Evolutionary conservation across 2,329 filamentous ascomycete genomes (phyloP).

Genomic region (Aspergillus fischeri): DNA sequence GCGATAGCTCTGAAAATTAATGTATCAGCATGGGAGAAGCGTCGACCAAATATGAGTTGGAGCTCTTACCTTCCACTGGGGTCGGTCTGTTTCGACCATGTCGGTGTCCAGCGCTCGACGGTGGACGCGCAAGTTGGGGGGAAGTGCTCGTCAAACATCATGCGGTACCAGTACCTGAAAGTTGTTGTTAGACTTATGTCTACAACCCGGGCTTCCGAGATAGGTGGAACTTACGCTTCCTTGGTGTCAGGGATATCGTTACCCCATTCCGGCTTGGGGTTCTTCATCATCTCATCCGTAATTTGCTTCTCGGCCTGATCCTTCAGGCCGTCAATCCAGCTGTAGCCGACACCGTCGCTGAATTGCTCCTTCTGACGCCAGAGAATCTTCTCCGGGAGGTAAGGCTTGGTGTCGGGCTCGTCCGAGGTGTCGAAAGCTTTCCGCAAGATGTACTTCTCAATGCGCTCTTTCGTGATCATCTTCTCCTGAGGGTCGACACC

Average conservation of each 20-base stretch:
- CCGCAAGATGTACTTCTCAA: slow-evolving; percentile 97
- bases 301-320: slow-evolving; percentile 86
- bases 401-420: slow-evolving; percentile 73
- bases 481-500: slow-evolving; percentile 92
- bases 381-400: slow-evolving; percentile 93
- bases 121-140: slow-evolving; percentile 85
- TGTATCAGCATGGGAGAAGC: slow-evolving; percentile 5
- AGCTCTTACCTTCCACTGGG: slow-evolving; percentile 75
- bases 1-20: slow-evolving; percentile 61
- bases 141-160: slow-evolving; percentile 99
- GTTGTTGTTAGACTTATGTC: slow-evolving; percentile 15
- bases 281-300: slow-evolving; percentile 97
- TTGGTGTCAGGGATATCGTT: slow-evolving; percentile 90
- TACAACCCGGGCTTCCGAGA: background rate
- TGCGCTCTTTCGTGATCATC: slow-evolving; percentile 83
- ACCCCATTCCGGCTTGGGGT: slow-evolving; percentile 96
- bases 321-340: slow-evolving; percentile 97
- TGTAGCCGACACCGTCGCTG: slow-evolving; percentile 96
- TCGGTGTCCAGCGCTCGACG: slow-evolving; percentile 94
- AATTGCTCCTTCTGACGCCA: slow-evolving; percentile 99
- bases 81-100: slow-evolving; percentile 94
- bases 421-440: slow-evolving; percentile 95
- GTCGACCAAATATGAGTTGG: background rate
- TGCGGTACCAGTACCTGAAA: slow-evolving; percentile 85
- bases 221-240: slow-evolving; percentile 66